Evolutionary conservation across 2,329 filamentous ascomycete genomes (phyloP).

Genomic region (Scedosporium minutisporum): DNA sequence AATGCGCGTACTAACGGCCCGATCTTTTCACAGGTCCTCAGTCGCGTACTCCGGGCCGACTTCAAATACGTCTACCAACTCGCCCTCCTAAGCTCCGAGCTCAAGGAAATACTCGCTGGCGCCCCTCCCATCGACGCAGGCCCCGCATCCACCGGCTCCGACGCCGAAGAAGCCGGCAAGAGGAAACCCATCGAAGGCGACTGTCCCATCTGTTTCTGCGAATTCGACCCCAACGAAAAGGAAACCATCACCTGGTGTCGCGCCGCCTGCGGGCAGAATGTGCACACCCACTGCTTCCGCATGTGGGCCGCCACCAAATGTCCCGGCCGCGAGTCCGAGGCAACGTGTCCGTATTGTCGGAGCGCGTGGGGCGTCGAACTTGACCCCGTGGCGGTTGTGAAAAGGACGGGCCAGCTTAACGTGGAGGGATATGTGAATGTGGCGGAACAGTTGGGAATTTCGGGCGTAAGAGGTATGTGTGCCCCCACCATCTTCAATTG

Average conservation of each 20-base stretch:
- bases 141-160: conserved; percentile 14
- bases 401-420: conserved; percentile 31
- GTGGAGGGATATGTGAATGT: conserved; percentile 54
- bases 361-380: conserved; percentile 38
- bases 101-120: conserved; percentile 45
- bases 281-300: conserved; percentile 43
- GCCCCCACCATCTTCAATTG: neutral
- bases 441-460: conserved; percentile 49
- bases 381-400: conserved; percentile 28
- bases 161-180: conserved; percentile 21
- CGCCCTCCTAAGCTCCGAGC: conserved; percentile 47
- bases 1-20: neutral
- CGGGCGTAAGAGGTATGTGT: conserved; percentile 35
- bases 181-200: conserved; percentile 43
- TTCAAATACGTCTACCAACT: conserved; percentile 50
- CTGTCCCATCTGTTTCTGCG: conserved; percentile 48
- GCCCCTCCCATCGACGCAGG: conserved; percentile 38
- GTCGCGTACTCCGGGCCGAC: conserved; percentile 48
- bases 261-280: conserved; percentile 44
- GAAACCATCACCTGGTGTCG: conserved; percentile 39
- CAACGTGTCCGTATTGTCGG: conserved; percentile 54
- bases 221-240: conserved; percentile 25
- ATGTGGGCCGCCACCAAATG: conserved; percentile 41
- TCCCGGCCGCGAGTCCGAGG: conserved; percentile 16
- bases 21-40: conserved; percentile 33